Evolutionary conservation across 73 alveolate species (phyloP).

Genomic region (Tetrahymena malaccensis): DNA sequence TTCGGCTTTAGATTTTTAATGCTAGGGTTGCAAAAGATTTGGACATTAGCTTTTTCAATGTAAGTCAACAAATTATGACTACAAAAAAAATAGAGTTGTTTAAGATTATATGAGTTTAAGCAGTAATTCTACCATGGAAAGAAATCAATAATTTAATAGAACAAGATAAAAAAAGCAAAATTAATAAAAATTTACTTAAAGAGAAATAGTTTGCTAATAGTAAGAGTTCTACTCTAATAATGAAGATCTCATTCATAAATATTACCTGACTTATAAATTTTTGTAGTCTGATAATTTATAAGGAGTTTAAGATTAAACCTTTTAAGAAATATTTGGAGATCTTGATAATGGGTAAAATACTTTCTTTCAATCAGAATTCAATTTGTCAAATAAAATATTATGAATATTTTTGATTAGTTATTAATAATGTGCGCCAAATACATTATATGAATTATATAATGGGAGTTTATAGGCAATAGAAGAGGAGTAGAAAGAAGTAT

Average conservation of each 20-base stretch:
- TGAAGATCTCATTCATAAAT: not conserved
- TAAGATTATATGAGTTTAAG: not conserved
- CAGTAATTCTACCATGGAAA: not conserved
- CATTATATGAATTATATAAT: not conserved
- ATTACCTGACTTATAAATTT: not conserved
- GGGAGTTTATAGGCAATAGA: not conserved
- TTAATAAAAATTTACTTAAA: not conserved
- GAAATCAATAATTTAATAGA: not conserved
- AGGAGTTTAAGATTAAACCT: not conserved
- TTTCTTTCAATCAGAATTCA: not conserved
- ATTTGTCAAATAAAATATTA: no score
- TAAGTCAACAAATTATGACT: not conserved
- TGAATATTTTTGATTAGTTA: not conserved
- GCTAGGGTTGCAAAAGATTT: slow-evolving; percentile 15
- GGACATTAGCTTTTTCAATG: slow-evolving; percentile 11
- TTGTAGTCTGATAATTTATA: not conserved
- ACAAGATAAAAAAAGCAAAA: not conserved
- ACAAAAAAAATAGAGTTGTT: not conserved
- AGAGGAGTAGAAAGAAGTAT: not conserved
- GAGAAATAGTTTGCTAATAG: not conserved
- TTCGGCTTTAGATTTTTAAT: slow-evolving; percentile 10
- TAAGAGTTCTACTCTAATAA: not conserved
- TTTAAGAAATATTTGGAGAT: not conserved
- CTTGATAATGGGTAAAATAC: not conserved
- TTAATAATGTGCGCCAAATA: not conserved